phyloP scores from a whole-genome alignment of 495 filamentous ascomycete genomes.

The Arthonia radiata region DNA sequence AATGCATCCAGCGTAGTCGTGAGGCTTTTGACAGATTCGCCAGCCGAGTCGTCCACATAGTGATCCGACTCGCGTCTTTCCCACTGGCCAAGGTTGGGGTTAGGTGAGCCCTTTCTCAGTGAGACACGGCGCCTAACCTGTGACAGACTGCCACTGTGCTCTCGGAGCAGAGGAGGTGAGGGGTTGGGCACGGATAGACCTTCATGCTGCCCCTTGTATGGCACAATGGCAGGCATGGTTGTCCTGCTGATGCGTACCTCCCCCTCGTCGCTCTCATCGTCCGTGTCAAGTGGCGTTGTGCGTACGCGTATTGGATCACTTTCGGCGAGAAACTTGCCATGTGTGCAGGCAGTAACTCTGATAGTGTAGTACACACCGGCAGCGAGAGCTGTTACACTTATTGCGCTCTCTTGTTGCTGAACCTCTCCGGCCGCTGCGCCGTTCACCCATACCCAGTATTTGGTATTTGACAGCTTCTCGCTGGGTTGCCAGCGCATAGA shows the following conservation, averaged over 20 bases:
- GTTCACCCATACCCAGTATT: slow-evolving; percentile 81
- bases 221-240: slow-evolving; percentile 1
- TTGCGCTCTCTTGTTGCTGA: slow-evolving; percentile 56
- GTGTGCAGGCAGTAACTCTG: slow-evolving; percentile 67
- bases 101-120: slow-evolving; percentile 57
- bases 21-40: slow-evolving; percentile 23
- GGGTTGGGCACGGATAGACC: slow-evolving; percentile 2
- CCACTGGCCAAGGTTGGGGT: slow-evolving; percentile 20
- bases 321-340: slow-evolving; percentile 72
- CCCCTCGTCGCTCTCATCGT: slow-evolving; percentile 2
- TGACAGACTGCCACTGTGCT: slow-evolving; percentile 30
- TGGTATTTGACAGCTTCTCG: slow-evolving; percentile 49
- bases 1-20: slow-evolving; percentile 23
- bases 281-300: slow-evolving; percentile 22
- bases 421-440: slow-evolving; percentile 65
- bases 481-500: slow-evolving; percentile 80
- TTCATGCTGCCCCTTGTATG: slow-evolving; percentile 1
- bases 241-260: neutral
- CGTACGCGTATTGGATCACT: slow-evolving; percentile 63
- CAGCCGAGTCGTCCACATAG: slow-evolving; percentile 22
- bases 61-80: slow-evolving; percentile 13
- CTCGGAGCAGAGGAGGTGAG: slow-evolving; percentile 31
- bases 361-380: slow-evolving; percentile 79
- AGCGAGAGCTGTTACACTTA: slow-evolving; percentile 64
- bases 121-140: slow-evolving; percentile 37